Base-by-base conservation (phyloP, 164 flowering plant genomes). In the Magnolia sinica region DNA sequence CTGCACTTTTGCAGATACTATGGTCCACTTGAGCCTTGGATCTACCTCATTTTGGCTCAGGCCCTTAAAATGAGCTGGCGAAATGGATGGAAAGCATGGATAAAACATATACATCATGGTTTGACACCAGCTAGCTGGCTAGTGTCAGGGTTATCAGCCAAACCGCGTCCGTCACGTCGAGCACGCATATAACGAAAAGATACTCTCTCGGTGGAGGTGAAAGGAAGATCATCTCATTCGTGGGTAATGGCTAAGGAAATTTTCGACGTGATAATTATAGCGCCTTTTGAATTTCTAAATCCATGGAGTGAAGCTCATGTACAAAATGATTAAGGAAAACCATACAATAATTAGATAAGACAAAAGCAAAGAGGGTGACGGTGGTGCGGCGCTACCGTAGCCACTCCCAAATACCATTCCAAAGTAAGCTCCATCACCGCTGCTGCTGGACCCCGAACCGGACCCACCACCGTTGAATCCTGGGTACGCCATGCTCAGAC, bases 361-460 rank as follows among this genome's bases (percentile, higher is more conserved):
- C 67, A 64, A 64, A 64, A 19, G 8, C 9, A 64, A 7, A 8
- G 67, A 64, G 18, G 67, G 67, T 2, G 87, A 24, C 7, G 83
- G 50, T 27, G 81, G 59, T 1, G 76, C 85, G 29, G 80, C 81
- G 84, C 82, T 78, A 16, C 61, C 61, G 11, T 16, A 10, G 0
- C 61, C 61, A 16, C 61, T 55, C 67, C 89, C 85, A 51, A 86
- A 88, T 63, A 86, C 77, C 91, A 87, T 90, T 20, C 86, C 88
- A 50, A 87, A 85, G 74, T 76, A 80, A 77, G 77, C 86, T n/a
- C 69, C 80, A 9, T 50, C 78, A 23, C 79, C 78, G 49, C 81
- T 73, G 0, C 73, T 73, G 5, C 67, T 73, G 6, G 71, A 22
- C 1, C 67, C 72, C 2, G 7, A 64, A 4, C 79, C 72, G 55